Percentiles rank a stretch among this genome's conserved stretches.
Conservation (phyloP, 2,329 filamentous ascomycete species). For the Metarhizium robertsii region DNA sequence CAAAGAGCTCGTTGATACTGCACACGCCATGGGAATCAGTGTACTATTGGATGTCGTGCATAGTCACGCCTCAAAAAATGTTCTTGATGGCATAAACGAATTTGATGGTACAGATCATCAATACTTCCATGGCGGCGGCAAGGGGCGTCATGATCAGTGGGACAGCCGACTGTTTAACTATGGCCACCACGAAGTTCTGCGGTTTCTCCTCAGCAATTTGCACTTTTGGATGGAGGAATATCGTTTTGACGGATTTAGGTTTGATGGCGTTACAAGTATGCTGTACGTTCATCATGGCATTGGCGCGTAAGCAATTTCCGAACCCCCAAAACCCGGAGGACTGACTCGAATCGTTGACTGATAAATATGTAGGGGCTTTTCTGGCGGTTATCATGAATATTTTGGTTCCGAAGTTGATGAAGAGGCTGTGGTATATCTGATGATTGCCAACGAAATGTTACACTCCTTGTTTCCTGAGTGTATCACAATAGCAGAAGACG, state of each 20-base stretch:
- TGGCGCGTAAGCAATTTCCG: constrained; percentile 61
- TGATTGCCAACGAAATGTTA: constrained; percentile 93
- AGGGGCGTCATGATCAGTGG: constrained; percentile 87
- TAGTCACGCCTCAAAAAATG: constrained; percentile 96
- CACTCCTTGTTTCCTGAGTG: constrained; percentile 78
- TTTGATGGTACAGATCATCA: constrained; percentile 93
- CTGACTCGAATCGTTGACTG: constrained; percentile 3
- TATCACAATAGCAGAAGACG: constrained; percentile 93
- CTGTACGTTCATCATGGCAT: constrained; percentile 94
- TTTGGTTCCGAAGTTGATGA: constrained; percentile 85
- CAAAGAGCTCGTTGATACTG: constrained; percentile 93
- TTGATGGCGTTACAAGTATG: constrained; percentile 98
- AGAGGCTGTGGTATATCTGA: constrained; percentile 88
- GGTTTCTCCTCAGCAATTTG: constrained; percentile 92
- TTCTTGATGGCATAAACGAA: constrained; percentile 87
- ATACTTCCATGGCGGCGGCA: constrained; percentile 85
- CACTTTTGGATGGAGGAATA: constrained; percentile 99
- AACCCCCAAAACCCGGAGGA: background rate
- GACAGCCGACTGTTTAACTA: constrained; percentile 98
- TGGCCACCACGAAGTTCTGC: constrained; percentile 82
- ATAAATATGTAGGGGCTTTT: constrained; percentile 62
- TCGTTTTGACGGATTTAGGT: constrained; percentile 90
- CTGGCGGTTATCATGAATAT: constrained; percentile 96
- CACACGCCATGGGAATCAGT: constrained; percentile 81
- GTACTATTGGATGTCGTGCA: constrained; percentile 94